phyloP scores from a whole-genome alignment of 1,284 basidiomycete genomes.

The Fereydounia khargensis region DNA sequence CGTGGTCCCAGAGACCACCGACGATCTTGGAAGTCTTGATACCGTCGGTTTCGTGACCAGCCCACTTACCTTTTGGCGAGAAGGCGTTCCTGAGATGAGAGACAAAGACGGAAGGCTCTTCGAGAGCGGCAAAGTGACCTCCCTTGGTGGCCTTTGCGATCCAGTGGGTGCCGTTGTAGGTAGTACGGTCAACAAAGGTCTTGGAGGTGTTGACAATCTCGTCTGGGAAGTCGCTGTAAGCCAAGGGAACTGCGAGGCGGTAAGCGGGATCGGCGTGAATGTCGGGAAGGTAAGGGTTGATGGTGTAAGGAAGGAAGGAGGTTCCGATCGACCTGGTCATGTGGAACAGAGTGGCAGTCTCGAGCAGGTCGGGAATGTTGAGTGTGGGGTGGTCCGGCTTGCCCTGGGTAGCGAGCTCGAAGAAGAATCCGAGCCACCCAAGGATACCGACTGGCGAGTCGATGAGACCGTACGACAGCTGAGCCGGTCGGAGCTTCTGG shows the following conservation, averaged over 20 bases:
- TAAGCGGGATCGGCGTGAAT: slow-evolving; percentile 18
- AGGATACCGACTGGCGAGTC: slow-evolving; percentile 42
- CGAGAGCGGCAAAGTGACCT: slow-evolving; percentile 46
- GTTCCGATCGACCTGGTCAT: slow-evolving; percentile 38
- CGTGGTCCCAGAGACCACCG: slow-evolving; percentile 36
- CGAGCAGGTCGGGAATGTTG: slow-evolving; percentile 25
- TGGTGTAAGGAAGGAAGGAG: slow-evolving; percentile 40
- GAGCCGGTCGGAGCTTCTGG: slow-evolving; percentile 23
- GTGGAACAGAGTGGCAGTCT: slow-evolving; percentile 30
- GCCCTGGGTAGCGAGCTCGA: slow-evolving; percentile 14
- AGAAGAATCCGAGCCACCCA: slow-evolving; percentile 39
- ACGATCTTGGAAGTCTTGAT: slow-evolving; percentile 14
- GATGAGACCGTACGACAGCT: slow-evolving; percentile 31
- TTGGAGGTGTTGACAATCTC: slow-evolving; percentile 36
- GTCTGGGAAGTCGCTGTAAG: slow-evolving; percentile 37
- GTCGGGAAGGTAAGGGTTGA: slow-evolving; percentile 31
- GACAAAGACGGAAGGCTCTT: slow-evolving; percentile 36
- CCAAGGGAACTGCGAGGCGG: slow-evolving; percentile 28
- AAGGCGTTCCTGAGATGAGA: slow-evolving; percentile 41
- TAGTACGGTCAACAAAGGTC: slow-evolving; percentile 23
- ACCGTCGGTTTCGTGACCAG: slow-evolving; percentile 14
- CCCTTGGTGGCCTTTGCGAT: slow-evolving; percentile 21
- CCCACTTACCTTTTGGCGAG: slow-evolving; percentile 16
- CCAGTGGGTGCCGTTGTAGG: slow-evolving; percentile 24
- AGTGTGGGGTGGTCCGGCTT: slow-evolving; percentile 14